Evolutionary conservation across 352 stramenopile genomes (phyloP).

Genomic region (Saprolegnia diclina): DNA sequence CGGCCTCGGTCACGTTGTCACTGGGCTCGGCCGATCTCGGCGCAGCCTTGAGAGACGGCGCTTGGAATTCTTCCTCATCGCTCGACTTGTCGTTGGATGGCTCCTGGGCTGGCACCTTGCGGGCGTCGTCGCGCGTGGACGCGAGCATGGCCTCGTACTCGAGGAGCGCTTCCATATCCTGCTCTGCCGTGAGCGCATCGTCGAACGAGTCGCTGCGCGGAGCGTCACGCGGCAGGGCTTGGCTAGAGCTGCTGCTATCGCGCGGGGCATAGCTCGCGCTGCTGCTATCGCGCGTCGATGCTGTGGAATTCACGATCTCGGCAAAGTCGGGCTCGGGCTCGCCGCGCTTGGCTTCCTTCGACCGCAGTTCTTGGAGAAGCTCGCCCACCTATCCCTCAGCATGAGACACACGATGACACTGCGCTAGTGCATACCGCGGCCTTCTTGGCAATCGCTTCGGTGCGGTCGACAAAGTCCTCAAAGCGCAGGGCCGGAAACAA

Average conservation of each 20-base stretch:
- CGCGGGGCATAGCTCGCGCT: too few relatives aligned
- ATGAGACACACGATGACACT: neutral
- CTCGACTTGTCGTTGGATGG: neutral
- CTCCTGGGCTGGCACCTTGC: neutral
- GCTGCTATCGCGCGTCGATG: neutral
- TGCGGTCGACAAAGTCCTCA: slow-evolving; percentile 69
- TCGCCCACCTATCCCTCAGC: neutral
- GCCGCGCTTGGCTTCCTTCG: neutral
- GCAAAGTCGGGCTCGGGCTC: neutral
- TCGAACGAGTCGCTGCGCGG: neutral
- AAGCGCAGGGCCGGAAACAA: slow-evolving; percentile 77
- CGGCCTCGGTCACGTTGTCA: too few relatives aligned
- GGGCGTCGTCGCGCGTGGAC: neutral
- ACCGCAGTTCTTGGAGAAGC: neutral
- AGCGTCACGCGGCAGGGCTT: too few relatives aligned
- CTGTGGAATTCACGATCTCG: neutral
- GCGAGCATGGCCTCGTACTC: neutral
- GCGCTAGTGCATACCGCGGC: slow-evolving; percentile 31
- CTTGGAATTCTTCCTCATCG: neutral
- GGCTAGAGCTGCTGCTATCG: too few relatives aligned
- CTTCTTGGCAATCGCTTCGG: slow-evolving; percentile 51
- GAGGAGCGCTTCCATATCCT: neutral
- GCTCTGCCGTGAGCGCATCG: neutral
- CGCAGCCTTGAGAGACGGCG: neutral
- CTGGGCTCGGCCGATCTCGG: too few relatives aligned